phyloP scores from a whole-genome alignment of 1,284 basidiomycete species.

The Marasmius fiardii region DNA sequence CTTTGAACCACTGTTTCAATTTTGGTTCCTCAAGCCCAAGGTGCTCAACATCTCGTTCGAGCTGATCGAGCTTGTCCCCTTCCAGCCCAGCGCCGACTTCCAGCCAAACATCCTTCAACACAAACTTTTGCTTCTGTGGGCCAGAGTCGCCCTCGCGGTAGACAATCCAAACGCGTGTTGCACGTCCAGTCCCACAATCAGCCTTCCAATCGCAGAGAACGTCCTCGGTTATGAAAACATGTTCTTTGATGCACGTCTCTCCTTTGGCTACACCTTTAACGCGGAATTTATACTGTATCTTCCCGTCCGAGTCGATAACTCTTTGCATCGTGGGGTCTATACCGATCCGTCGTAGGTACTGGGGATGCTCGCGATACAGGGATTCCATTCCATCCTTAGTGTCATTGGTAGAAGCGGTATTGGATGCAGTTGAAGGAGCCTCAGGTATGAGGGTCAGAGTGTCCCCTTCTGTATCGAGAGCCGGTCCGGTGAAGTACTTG shows the following conservation, averaged over 20 bases:
- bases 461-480: not conserved
- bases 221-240: not conserved
- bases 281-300: not conserved
- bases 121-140: not conserved
- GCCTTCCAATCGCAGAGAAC: conserved; percentile 3
- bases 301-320: not conserved
- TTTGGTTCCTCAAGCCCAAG: not conserved
- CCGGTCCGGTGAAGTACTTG: not conserved
- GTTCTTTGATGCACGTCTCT: no score
- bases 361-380: not conserved
- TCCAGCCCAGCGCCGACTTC: not conserved
- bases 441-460: not conserved
- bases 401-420: not conserved
- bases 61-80: not conserved
- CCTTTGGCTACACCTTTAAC: not conserved
- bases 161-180: conserved; percentile 1
- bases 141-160: not conserved
- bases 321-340: not conserved
- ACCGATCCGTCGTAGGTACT: not conserved
- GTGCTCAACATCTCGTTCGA: not conserved
- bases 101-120: conserved; percentile 8
- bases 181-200: not conserved
- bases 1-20: not conserved
- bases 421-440: not conserved
- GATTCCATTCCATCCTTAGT: not conserved